Evolutionary conservation across 2,329 filamentous ascomycete genomes (phyloP), one percentile per base, ranked within the genome.

Genomic region (Phialemoniopsis sp.): DNA sequence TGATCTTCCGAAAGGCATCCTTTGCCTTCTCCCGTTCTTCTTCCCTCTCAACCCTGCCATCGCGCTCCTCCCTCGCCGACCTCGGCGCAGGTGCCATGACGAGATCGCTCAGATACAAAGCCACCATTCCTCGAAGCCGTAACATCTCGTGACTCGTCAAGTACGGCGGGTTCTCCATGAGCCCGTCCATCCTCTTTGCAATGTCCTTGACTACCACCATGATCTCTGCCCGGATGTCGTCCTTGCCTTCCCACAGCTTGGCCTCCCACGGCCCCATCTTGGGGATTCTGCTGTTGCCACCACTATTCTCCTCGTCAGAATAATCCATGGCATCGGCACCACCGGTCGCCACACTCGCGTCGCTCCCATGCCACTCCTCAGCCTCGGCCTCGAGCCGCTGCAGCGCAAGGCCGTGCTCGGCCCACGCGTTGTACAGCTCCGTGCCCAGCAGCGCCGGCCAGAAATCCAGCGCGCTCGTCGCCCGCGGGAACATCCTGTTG

Each of bases 381-480:
- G 53, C 49, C 14, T 39, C 56, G 32, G 37, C 42, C 13, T 58
- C 49, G 10, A 72, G 48, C 10, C 53, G 57, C 39, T 66, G 57
- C 29, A 75, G 53, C 10, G 62, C 72, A 37, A 56, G 54, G 39
- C 59, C 64, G 53, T 75, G 75, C 65, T 80, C 80, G 34, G 78
- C 70, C 53, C 87, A 78, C 2, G 82, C 69, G 45, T 85, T 79
- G 57, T 88, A 90, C 37, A 95, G 76, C 77, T 93, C 91, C 34
- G 89, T 76, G 36, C 81, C 81, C 50, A 91, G 82, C 65, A 95
- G 76, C 13, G 85, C 85, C 13, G 87, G 82, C 64, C 89, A 90
- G 57, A 96, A 95, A 44, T 88, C 81, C 29, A 86, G 56, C 10
- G 87, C 80, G 47, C 79, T 85, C 32, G 82, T 63, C 4, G 70